A percentile compares a stretch with the other conserved stretches of the same genome.
Conservation (phyloP, 305 asterid species). For the Plantago rigida region DNA sequence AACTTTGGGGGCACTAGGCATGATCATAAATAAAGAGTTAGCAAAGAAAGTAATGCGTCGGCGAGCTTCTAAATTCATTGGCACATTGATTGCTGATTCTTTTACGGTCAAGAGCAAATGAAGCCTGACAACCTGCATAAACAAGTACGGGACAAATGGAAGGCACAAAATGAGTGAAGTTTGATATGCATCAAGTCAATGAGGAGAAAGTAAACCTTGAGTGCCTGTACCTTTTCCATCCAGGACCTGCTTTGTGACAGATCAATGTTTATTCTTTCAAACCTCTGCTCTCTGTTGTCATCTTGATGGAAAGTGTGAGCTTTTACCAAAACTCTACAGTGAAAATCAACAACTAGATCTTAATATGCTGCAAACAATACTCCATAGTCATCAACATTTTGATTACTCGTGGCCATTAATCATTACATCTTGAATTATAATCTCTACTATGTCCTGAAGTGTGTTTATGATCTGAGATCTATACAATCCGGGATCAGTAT, state of each 20-base stretch:
- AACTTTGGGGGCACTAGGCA: slow-evolving; percentile 94
- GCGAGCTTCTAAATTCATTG: slow-evolving; percentile 91
- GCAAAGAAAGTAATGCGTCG: slow-evolving; percentile 92
- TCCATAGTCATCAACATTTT: slow-evolving; percentile 6
- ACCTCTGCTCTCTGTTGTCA: slow-evolving; percentile 61
- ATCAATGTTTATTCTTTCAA: slow-evolving; percentile 52
- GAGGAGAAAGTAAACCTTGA: slow-evolving; percentile 16
- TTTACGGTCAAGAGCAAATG: slow-evolving; percentile 84
- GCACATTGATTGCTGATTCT: slow-evolving; percentile 94
- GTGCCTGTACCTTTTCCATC: slow-evolving; percentile 78
- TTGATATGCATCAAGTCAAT: slow-evolving; percentile 11
- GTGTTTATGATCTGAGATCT: slow-evolving; percentile 66
- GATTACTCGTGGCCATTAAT: slow-evolving; percentile 52
- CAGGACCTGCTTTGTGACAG: slow-evolving; percentile 48
- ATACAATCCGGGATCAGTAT: slow-evolving; percentile 38
- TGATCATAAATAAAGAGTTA: slow-evolving; percentile 87
- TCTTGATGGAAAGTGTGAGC: slow-evolving; percentile 32
- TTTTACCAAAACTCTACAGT: slow-evolving; percentile 49
- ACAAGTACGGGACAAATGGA: slow-evolving; percentile 20
- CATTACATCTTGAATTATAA: slow-evolving; percentile 86
- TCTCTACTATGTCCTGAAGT: slow-evolving; percentile 86
- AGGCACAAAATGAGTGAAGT: slow-evolving; percentile 15
- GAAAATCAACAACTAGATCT: slow-evolving; percentile 18
- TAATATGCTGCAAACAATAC: slow-evolving; percentile 22
- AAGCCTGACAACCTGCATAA: slow-evolving; percentile 75